phyloP scores from a whole-genome alignment of 768 basidiomycete species.

The Kwoniella newhampshirensis region DNA sequence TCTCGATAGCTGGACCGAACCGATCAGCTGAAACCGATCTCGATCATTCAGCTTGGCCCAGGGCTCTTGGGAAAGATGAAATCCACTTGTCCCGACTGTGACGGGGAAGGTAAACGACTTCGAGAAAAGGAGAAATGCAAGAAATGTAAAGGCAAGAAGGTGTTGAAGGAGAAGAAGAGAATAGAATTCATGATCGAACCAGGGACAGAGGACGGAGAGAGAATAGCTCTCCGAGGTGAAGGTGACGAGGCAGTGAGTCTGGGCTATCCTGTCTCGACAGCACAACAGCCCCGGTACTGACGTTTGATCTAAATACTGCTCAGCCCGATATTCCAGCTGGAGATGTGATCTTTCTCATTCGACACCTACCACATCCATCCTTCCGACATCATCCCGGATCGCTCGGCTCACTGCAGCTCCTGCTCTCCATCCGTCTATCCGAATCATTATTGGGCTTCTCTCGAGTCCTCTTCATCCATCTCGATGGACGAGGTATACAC shows the following conservation, averaged over 20 bases:
- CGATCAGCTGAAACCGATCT: constrained; percentile 56
- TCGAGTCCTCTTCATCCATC: constrained; percentile 81
- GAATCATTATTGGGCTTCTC: constrained; percentile 95
- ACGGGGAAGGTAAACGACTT: constrained; percentile 46
- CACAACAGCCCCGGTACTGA: background rate
- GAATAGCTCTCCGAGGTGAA: constrained; percentile 84
- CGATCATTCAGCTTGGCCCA: constrained; percentile 54
- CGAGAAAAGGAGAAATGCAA: constrained; percentile 57
- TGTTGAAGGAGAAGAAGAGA: constrained; percentile 80
- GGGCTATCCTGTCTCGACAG: background rate
- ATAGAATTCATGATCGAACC: constrained; percentile 83
- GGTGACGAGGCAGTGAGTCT: constrained; percentile 83
- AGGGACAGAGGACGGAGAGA: constrained; percentile 78
- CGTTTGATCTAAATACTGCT: background rate
- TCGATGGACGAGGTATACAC: constrained; percentile 88
- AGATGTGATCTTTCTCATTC: constrained; percentile 83
- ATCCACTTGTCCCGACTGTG: constrained; percentile 52
- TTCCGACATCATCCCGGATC: constrained; percentile 64
- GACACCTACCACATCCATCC: constrained; percentile 66
- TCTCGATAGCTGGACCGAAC: too few relatives aligned
- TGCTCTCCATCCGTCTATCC: constrained; percentile 81
- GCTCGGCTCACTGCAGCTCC: constrained; percentile 66
- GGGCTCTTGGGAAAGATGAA: constrained; percentile 52
- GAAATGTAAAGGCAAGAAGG: constrained; percentile 86
- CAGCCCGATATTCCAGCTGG: constrained; percentile 84